Conservation (phyloP, 257 asterid species). For the Datura wrightii region DNA sequence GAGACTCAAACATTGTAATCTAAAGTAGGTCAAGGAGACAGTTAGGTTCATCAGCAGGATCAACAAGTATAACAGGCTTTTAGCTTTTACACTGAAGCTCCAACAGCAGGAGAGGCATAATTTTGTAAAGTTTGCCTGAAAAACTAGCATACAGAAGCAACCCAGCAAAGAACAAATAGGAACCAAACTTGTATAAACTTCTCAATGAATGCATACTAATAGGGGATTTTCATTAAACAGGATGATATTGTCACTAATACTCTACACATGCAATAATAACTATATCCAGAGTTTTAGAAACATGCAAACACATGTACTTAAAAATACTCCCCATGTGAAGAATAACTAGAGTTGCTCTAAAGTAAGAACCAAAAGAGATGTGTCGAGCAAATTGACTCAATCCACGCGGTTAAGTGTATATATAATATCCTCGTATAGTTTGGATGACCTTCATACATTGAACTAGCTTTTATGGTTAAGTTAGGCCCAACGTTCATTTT, state of each 20-base stretch:
- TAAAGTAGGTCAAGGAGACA: conserved; percentile 58
- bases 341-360: neutral
- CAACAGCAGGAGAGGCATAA: conserved; percentile 9
- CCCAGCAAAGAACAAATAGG: neutral
- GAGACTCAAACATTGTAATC: conserved; percentile 60
- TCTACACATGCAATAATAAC: neutral
- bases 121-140: neutral
- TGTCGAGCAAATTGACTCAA: neutral
- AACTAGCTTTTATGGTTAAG: neutral
- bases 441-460: neutral
- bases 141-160: conserved; percentile 17
- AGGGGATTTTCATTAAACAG: neutral
- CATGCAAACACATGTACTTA: neutral
- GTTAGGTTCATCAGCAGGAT: conserved; percentile 33
- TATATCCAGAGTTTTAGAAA: neutral
- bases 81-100: neutral
- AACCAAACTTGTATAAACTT: conserved; percentile 26
- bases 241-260: neutral
- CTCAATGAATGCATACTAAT: conserved; percentile 2
- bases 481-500: neutral
- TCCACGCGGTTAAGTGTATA: conserved; percentile 6
- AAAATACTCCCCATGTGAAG: neutral
- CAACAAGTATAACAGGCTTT: conserved; percentile 25
- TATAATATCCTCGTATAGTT: neutral
- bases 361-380: neutral